Evolutionary conservation across 2,329 filamentous ascomycete species (phyloP).

Genomic region (Pyrenophora teres): DNA sequence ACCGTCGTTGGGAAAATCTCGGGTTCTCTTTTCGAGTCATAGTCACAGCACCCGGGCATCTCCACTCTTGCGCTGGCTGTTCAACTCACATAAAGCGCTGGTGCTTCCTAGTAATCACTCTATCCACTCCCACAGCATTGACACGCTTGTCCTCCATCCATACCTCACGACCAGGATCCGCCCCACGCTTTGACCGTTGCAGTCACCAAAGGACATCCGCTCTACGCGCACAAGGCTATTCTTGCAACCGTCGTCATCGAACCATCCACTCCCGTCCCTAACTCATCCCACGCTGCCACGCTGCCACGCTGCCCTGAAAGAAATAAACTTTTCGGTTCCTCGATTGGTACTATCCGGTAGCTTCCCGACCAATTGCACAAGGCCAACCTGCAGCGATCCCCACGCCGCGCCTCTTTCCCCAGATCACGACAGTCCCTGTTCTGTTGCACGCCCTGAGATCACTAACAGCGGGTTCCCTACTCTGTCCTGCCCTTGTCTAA

Average conservation of each 20-base stretch:
- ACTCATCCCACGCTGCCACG: slow-evolving; percentile 34
- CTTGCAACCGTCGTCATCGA: slow-evolving; percentile 23
- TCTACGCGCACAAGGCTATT: slow-evolving; percentile 31
- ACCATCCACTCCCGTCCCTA: slow-evolving; percentile 17
- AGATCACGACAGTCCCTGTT: slow-evolving; percentile 26
- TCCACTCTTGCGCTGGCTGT: slow-evolving; percentile 32
- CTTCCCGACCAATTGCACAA: slow-evolving; percentile 36
- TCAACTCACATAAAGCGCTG: slow-evolving; percentile 31
- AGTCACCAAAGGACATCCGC: slow-evolving; percentile 27
- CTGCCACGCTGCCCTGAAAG: slow-evolving; percentile 29
- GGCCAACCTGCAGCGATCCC: slow-evolving; percentile 23
- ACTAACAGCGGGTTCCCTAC: slow-evolving; percentile 21
- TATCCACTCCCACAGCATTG: slow-evolving; percentile 5
- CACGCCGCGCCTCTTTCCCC: slow-evolving; percentile 40
- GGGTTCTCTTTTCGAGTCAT: slow-evolving; percentile 36
- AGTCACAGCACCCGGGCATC: slow-evolving; percentile 36
- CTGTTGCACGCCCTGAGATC: slow-evolving; percentile 17
- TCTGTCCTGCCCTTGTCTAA: slow-evolving; percentile 26
- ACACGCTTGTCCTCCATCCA: slow-evolving; percentile 5
- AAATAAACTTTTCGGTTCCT: slow-evolving; percentile 28
- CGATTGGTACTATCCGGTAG: slow-evolving; percentile 24
- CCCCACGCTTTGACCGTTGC: slow-evolving; percentile 9
- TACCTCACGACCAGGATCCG: slow-evolving; percentile 4
- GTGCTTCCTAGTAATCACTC: slow-evolving; percentile 16
- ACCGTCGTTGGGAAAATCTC: slow-evolving; percentile 24